Conservation (phyloP, 129 eudicot genomes). For the Tagetes erecta region DNA sequence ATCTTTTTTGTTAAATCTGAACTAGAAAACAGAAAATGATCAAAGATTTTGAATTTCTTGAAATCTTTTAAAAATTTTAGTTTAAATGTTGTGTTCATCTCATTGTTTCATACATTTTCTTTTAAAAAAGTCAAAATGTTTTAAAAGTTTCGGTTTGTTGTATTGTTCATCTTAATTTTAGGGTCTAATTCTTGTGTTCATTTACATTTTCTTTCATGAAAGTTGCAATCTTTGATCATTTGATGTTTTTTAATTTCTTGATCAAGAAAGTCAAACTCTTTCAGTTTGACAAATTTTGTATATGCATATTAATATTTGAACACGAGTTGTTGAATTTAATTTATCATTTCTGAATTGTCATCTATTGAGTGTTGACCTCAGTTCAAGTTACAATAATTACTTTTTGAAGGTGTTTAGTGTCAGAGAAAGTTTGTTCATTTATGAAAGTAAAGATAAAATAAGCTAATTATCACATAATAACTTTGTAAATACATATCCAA, state of each 20-base stretch:
- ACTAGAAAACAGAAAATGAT: no score
- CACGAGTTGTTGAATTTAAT: neutral
- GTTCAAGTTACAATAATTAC: neutral
- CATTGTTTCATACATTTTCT: neutral
- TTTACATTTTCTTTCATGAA: no score
- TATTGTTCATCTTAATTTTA: no score
- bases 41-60: neutral
- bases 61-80: conserved; percentile 8
- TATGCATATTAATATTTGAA: neutral
- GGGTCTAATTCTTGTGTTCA: no score
- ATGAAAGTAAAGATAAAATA: neutral
- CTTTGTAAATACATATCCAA: neutral
- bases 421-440: neutral
- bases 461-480: neutral
- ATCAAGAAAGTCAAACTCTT: conserved; percentile 24
- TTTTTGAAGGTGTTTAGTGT: neutral
- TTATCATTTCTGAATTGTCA: no score
- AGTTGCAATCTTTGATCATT: neutral
- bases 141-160: no score
- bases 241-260: conserved; percentile 17
- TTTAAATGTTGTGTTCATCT: neutral
- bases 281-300: neutral
- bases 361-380: no score
- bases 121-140: no score
- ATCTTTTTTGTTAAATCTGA: conserved; percentile 1